phyloP scores from a whole-genome alignment of 805 yeast genomes.

The Suhomyces canberraensis region DNA sequence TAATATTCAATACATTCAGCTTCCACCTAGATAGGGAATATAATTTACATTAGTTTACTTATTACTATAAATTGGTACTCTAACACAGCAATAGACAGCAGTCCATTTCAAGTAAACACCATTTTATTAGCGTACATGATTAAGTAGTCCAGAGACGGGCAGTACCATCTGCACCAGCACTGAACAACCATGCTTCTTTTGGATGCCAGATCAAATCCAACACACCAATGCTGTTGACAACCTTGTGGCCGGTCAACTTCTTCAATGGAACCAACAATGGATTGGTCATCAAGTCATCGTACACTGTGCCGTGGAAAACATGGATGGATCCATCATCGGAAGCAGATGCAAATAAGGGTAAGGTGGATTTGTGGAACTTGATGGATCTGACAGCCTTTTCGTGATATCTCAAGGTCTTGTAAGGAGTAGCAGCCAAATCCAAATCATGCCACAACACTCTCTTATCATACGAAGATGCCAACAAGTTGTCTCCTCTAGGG shows the following conservation, averaged over 20 bases:
- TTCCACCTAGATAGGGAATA: too few species aligned
- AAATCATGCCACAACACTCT: slow-evolving; percentile 96
- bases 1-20: too few species aligned
- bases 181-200: slow-evolving; percentile 94
- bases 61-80: too few species aligned
- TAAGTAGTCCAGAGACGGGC: slow-evolving; percentile 96
- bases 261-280: slow-evolving; percentile 95
- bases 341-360: slow-evolving; percentile 92
- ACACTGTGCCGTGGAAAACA: slow-evolving; percentile 94
- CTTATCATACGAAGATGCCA: slow-evolving; percentile 92
- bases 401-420: slow-evolving; percentile 92
- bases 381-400: slow-evolving; percentile 90
- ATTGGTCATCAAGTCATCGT: slow-evolving; percentile 92
- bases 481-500: slow-evolving; percentile 91
- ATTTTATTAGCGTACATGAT: too few species aligned
- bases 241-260: slow-evolving; percentile 86
- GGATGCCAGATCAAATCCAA: slow-evolving; percentile 94
- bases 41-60: too few species aligned
- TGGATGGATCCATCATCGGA: slow-evolving; percentile 93
- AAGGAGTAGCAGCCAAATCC: slow-evolving; percentile 84
- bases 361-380: slow-evolving; percentile 75
- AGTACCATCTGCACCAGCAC: slow-evolving; percentile 95
- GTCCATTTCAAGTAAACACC: too few species aligned
- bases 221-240: slow-evolving; percentile 79
- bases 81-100: too few species aligned